Base-by-base conservation (phyloP, 1,284 basidiomycete species). In the Boletus smithii region DNA sequence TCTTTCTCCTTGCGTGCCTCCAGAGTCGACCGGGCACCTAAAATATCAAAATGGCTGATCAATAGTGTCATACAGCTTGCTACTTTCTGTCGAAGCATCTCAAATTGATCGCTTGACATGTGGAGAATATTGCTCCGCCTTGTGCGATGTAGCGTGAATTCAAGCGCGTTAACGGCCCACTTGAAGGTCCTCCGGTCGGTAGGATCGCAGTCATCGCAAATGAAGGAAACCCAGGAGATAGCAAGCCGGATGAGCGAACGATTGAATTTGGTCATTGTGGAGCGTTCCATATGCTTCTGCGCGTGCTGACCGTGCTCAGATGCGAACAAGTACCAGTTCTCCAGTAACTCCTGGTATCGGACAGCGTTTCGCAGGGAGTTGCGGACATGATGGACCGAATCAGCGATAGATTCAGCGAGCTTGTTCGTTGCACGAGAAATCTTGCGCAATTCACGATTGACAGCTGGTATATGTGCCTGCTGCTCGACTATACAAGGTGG, bases 151-250 rank as follows among this genome's bases (percentile, higher is more conserved):
- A 94, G 83, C 3, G 94, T 89, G 63, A 97, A 98, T 63, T 97
- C 93, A 16, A 99, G 80, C 4, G 97, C 95, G 44, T 89, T 91
- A 45, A 99, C 94, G 1, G 97, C 95, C 94, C 95, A 99, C 64
- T 91, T 88, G 79, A 99, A 99, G 0, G 95, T 99, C 68, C 89
- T 92, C 51, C 93, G 83, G 66, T 99, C 95, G 36, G 92, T 90
- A 2, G 94, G 92, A 59, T 97, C 91, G 70, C 97, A 99, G 60
- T 95, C 92, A 64, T 98, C 95, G 69, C 93, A 97, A 54, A 99
- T 97, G 73, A 99, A 99, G 22, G 91, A 86, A 22, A 99, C 91
- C 97, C 97, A 99, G 17, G 90, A 88, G 57, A 97, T 97, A 3
- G 93, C 91, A 35, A 97, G 79, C 53, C 84, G 84, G 68, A 95